Evolutionary conservation across 192 early-diverging fungal genomes (phyloP).

Genomic region (Coemansia javaensis): DNA sequence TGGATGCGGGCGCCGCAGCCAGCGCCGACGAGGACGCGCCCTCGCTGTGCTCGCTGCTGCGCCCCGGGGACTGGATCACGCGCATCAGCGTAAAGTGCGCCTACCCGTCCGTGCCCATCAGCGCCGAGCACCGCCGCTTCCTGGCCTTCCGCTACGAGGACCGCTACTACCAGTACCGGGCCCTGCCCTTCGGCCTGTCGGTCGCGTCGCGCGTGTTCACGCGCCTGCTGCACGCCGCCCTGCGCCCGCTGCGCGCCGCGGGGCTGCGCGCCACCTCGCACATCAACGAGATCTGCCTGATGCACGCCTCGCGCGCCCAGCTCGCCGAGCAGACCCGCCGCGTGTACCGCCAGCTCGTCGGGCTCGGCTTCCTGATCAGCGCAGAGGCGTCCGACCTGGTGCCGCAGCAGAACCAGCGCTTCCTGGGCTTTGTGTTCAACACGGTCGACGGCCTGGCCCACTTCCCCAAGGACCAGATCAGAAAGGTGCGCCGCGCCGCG

Average conservation of each 20-base stretch:
- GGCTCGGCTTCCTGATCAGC: conserved; percentile 44
- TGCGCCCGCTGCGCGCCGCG: conserved; percentile 34
- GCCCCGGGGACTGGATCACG: conserved; percentile 35
- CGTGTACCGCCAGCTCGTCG: conserved; percentile 30
- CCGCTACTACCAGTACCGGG: conserved; percentile 47
- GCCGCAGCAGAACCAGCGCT: conserved; percentile 49
- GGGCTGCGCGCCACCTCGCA: conserved; percentile 41
- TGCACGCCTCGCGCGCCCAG: conserved; percentile 20
- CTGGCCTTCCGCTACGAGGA: conserved; percentile 45
- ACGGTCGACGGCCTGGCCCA: conserved; percentile 28
- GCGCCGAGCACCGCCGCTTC: conserved; percentile 31
- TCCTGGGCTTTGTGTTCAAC: conserved; percentile 49
- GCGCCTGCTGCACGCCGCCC: conserved; percentile 37
- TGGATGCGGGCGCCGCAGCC: conserved; percentile 26
- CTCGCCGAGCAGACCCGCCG: conserved; percentile 26
- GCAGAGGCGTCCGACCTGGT: conserved; percentile 32
- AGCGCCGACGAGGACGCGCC: conserved; percentile 22
- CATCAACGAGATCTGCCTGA: conserved; percentile 44
- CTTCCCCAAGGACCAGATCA: conserved; percentile 46
- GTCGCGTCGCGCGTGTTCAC: conserved; percentile 44
- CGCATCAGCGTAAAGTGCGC: conserved; percentile 48
- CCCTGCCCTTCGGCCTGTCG: conserved; percentile 46
- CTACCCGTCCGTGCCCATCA: conserved; percentile 45
- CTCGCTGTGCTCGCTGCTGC: conserved; percentile 28
- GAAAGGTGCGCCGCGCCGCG: conserved; percentile 41